A percentile compares a stretch with the other conserved stretches of the same genome.
These are phyloP conservation scores for Helianthus annuus DNA, from an alignment of 129 eudicot species.

Conservation along the genomic window DNA sequence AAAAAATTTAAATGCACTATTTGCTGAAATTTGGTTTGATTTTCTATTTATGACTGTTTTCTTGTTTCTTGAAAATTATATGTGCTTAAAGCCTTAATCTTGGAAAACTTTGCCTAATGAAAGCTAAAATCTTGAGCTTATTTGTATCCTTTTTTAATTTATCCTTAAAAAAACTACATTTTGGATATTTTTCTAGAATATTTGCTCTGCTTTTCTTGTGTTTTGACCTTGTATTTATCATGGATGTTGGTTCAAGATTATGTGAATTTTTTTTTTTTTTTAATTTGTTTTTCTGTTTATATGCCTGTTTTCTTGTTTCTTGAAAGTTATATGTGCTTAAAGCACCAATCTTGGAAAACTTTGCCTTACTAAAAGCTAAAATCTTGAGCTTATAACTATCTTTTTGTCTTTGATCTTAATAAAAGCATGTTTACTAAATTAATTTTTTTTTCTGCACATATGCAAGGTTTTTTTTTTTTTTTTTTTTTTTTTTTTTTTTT, in stretches of 20 bases:
- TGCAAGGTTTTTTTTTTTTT: not conserved
- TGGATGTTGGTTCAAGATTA: conserved; percentile 1
- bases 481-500: not conserved
- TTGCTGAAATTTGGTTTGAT: conserved; percentile 6
- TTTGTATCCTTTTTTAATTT: not conserved
- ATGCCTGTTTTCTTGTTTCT: conserved; percentile 11
- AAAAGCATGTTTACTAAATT: not conserved
- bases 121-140: conserved; percentile 19
- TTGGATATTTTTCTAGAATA: not conserved
- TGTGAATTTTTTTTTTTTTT: conserved; percentile 5
- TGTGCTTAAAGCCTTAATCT: not conserved
- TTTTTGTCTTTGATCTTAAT: not conserved
- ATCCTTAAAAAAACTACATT: not conserved
- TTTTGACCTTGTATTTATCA: not conserved
- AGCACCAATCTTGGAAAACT: conserved; percentile 1
- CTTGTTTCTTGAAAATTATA: conserved; percentile 3
- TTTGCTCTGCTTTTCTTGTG: not conserved
- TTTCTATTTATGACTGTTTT: conserved; percentile 8
- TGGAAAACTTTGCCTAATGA: conserved; percentile 4
- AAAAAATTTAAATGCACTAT: not conserved
- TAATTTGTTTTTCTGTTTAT: not conserved
- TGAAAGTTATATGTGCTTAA: not conserved
- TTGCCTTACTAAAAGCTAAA: conserved; percentile 12
- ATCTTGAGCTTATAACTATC: conserved; percentile 11
- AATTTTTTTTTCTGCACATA: not conserved